Conservation (phyloP, 345 rosid species). For the Gossypium anomalum region DNA sequence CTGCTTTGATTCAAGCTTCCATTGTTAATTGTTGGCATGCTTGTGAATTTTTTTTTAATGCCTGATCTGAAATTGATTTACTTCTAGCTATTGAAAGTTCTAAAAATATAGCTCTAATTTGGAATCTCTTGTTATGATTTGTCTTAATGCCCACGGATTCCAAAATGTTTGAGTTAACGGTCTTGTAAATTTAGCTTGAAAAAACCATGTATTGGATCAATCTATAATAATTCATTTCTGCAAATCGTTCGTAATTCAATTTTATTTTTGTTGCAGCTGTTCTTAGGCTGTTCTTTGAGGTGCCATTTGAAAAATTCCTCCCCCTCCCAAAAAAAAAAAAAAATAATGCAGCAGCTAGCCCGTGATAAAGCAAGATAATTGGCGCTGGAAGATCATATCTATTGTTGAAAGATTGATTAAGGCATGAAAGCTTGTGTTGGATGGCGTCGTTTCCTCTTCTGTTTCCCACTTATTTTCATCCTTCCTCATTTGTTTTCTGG, state of each 20-base stretch:
- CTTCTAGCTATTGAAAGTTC: neutral
- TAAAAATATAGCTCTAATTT: neutral
- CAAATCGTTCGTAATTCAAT: neutral
- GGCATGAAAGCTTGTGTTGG: conserved; percentile 53
- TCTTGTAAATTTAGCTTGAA: neutral
- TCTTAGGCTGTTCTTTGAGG: neutral
- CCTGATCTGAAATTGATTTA: neutral
- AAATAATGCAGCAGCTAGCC: neutral
- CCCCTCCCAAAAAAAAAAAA: too few species aligned
- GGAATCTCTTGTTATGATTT: neutral
- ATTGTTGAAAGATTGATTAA: neutral
- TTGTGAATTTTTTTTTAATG: neutral
- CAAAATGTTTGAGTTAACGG: neutral
- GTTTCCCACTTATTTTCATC: conserved; percentile 51
- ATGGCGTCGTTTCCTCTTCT: conserved; percentile 61
- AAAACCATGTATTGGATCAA: neutral
- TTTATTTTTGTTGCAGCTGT: neutral
- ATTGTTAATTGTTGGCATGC: neutral
- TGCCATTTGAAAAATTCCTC: neutral
- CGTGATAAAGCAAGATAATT: neutral
- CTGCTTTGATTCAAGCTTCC: neutral
- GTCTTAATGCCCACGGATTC: neutral
- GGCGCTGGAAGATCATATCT: neutral
- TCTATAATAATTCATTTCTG: neutral
- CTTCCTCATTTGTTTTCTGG: conserved; percentile 58